These are phyloP conservation scores for Chaetothyriales sp. DNA, from an alignment of 2,329 filamentous ascomycete genomes.

Conservation along the genomic window DNA sequence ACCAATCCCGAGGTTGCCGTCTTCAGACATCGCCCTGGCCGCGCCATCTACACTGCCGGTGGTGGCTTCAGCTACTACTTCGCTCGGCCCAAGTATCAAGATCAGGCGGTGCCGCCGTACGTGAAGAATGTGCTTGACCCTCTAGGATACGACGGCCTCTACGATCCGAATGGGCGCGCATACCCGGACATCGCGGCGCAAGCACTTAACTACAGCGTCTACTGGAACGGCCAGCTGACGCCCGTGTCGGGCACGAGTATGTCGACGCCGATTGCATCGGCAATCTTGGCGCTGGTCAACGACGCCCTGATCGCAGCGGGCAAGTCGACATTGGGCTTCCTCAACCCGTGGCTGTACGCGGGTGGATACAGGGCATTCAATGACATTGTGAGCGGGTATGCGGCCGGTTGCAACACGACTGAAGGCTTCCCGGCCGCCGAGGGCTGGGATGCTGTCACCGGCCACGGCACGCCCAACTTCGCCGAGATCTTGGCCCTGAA, in stretches of 20 bases:
- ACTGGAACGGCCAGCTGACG: constrained; percentile 28
- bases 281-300: constrained; percentile 48
- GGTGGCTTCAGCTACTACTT: constrained; percentile 43
- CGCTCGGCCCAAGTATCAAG: constrained; percentile 35
- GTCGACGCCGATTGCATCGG: constrained; percentile 45
- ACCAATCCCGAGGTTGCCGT: constrained; percentile 37
- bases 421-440: constrained; percentile 23
- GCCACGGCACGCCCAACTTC: constrained; percentile 24
- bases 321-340: constrained; percentile 40
- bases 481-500: constrained; percentile 13
- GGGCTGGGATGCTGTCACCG: constrained; percentile 32
- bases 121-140: constrained; percentile 26
- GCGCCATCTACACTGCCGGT: constrained; percentile 26
- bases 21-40: constrained; percentile 28
- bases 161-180: constrained; percentile 37
- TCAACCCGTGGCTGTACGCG: constrained; percentile 49
- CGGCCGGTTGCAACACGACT: constrained; percentile 24
- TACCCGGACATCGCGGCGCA: constrained; percentile 49
- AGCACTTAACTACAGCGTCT: constrained; percentile 36
- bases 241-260: constrained; percentile 32
- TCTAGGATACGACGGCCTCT: constrained; percentile 33
- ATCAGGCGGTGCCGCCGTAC: constrained; percentile 32
- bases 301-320: constrained; percentile 42
- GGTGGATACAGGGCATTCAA: constrained; percentile 35
- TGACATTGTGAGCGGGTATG: constrained; percentile 29